Base-by-base conservation (phyloP, 805 yeast genomes). In the Saturnispora kantuleensis region DNA sequence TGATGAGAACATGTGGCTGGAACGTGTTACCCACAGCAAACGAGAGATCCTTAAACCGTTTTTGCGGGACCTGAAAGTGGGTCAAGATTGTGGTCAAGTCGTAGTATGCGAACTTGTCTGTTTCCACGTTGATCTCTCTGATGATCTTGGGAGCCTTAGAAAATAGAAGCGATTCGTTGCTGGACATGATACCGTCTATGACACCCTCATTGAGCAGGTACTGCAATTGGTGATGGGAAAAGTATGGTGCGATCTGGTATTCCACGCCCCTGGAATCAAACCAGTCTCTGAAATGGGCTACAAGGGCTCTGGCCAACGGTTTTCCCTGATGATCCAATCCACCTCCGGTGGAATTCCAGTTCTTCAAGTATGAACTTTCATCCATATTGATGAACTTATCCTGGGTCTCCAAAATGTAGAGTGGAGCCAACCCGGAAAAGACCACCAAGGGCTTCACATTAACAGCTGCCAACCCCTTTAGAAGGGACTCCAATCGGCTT, bases 371-470 rank as follows among this genome's bases (percentile, higher is more conserved):
- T 21, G 26, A 21, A 21, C 26, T 21, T 21, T 21, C 26, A 21
- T 21, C 26, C 34, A 13, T 31, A n/a, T 31, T n/a, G 34, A 31
- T n/a, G 7, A 13, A 31, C 11, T 31, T 31, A n/a, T 31, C 15
- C 54, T 13, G 50, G 40, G 39, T 57, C 56, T 13, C 55, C 52
- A 42, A 53, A 56, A 43, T 65, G 64, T 12, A 57, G 48, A 12
- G 57, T 56, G 31, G 74, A 73, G 42, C 65, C 46, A 79, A 66
- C 1, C 97, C 97, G 4, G 79, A 72, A 47, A 88, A 78, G 7
- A 88, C 81, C 59, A 85, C 88, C 12, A 87, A 64, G 0, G 95
- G 95, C n/a, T 77, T 81, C 46, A 88, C 76, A 41, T 77, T 73
- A 49, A 70, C 70, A 42, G 76, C 78, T 41, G 70, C 65, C 57